A percentile compares a stretch with the other conserved stretches of the same genome.
phyloP scores from a whole-genome alignment of 805 yeast species.

The Kuraishia molischiana region DNA sequence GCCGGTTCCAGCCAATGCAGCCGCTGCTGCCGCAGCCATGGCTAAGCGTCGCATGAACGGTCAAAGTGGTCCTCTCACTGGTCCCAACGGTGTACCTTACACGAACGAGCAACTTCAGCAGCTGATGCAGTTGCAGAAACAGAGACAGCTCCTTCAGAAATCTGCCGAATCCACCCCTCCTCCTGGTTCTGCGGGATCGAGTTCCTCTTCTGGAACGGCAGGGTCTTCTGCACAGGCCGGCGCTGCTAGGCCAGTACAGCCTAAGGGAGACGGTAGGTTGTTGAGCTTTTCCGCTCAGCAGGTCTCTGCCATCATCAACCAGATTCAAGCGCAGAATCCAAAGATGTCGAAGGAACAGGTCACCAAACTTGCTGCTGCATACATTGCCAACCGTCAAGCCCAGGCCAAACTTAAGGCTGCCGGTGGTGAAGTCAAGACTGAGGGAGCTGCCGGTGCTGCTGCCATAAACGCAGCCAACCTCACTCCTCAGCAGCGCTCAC shows the following conservation, averaged over 20 bases:
- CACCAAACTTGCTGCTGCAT: constrained; percentile 54
- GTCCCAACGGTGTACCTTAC: constrained; percentile 47
- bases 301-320: constrained; percentile 53
- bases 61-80: constrained; percentile 26
- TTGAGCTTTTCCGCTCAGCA: constrained; percentile 45
- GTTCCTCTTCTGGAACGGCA: constrained; percentile 2
- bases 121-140: constrained; percentile 41
- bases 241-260: constrained; percentile 2
- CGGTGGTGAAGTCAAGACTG: not conserved
- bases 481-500: constrained; percentile 34
- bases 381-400: constrained; percentile 48
- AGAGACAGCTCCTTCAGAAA: constrained; percentile 35
- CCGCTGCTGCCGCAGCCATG: not conserved
- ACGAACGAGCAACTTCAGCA: constrained; percentile 55
- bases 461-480: too few species aligned
- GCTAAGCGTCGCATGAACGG: constrained; percentile 4
- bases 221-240: not conserved
- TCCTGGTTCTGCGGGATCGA: not conserved
- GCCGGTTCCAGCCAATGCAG: not conserved
- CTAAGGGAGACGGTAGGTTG: constrained; percentile 3
- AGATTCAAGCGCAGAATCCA: constrained; percentile 60
- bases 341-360: constrained; percentile 53
- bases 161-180: constrained; percentile 12
- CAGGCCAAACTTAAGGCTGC: constrained; percentile 31
- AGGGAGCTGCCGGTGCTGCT: too few species aligned